Conservation (phyloP, 768 basidiomycete genomes). For the Termitomyces sp. region DNA sequence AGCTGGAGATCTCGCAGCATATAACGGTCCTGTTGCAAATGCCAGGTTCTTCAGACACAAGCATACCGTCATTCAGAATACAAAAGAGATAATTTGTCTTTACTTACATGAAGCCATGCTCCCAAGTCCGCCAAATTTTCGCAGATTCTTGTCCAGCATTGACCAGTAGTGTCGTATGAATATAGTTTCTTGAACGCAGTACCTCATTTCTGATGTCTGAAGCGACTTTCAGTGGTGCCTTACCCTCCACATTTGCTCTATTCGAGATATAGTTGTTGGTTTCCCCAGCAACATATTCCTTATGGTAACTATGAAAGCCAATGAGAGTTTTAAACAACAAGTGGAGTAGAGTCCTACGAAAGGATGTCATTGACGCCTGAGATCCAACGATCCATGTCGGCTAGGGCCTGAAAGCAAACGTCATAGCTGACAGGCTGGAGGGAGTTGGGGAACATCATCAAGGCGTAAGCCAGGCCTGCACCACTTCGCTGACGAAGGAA, state of each 20-base stretch:
- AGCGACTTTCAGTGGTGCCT: constrained; percentile 1
- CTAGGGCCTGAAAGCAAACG: neutral
- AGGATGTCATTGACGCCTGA: constrained; percentile 12
- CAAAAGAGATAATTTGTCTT: neutral
- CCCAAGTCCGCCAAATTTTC: neutral
- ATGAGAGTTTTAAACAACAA: neutral
- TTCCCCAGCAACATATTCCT: neutral
- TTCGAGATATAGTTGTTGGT: constrained; percentile 8
- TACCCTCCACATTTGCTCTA: constrained; percentile 5
- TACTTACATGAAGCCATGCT: neutral
- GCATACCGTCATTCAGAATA: too few species aligned
- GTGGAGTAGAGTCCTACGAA: constrained; percentile 8
- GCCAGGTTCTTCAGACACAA: neutral
- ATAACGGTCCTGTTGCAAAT: neutral
- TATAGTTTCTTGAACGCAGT: neutral
- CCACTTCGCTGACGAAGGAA: constrained; percentile 14
- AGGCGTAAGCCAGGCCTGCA: constrained; percentile 5
- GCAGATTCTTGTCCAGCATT: neutral
- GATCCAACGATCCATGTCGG: neutral
- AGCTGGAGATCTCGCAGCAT: neutral
- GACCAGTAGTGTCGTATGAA: neutral
- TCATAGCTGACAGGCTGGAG: constrained; percentile 1
- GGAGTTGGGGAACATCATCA: constrained; percentile 11
- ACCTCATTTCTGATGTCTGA: constrained; percentile 10
- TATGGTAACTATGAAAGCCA: constrained; percentile 1